Evolutionary conservation across 768 basidiomycete species (phyloP).

Genomic region (Cyclocybe aegerita): DNA sequence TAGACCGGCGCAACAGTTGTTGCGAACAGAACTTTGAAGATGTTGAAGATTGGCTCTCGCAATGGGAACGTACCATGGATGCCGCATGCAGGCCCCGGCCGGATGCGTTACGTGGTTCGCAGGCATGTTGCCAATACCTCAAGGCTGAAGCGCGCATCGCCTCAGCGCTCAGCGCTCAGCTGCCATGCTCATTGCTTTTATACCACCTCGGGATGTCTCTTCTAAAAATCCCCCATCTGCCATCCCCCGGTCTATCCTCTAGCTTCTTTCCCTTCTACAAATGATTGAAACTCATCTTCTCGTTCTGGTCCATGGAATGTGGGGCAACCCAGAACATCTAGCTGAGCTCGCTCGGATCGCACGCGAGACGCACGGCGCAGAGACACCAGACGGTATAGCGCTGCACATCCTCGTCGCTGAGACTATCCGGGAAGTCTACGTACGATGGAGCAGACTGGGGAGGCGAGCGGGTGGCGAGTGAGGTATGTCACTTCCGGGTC

Average conservation of each 20-base stretch:
- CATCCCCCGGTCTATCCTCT: not conserved
- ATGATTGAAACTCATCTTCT: slow-evolving; percentile 43
- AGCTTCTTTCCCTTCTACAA: not conserved
- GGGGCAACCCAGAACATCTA: slow-evolving; percentile 74
- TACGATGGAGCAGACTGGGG: slow-evolving; percentile 89
- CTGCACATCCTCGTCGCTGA: slow-evolving; percentile 66
- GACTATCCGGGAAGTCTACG: slow-evolving; percentile 64
- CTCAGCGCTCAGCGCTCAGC: too few species aligned
- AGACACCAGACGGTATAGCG: slow-evolving; percentile 33
- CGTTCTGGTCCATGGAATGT: slow-evolving; percentile 69
- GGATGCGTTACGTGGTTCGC: too few species aligned
- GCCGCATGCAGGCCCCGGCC: too few species aligned
- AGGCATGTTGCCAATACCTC: too few species aligned
- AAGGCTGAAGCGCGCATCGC: too few species aligned
- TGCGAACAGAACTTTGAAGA: too few species aligned
- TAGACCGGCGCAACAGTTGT: too few species aligned
- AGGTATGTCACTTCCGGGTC: slow-evolving; percentile 48
- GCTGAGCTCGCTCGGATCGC: slow-evolving; percentile 57
- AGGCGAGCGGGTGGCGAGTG: slow-evolving; percentile 75
- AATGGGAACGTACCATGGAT: too few species aligned
- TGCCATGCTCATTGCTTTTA: too few species aligned
- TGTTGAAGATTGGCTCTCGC: too few species aligned
- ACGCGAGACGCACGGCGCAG: slow-evolving; percentile 35
- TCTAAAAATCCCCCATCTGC: too few species aligned
- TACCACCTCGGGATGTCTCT: too few species aligned